These are phyloP conservation scores for Infundibulicybe gibba DNA, from an alignment of 768 basidiomycete genomes.

Conservation along the genomic window DNA sequence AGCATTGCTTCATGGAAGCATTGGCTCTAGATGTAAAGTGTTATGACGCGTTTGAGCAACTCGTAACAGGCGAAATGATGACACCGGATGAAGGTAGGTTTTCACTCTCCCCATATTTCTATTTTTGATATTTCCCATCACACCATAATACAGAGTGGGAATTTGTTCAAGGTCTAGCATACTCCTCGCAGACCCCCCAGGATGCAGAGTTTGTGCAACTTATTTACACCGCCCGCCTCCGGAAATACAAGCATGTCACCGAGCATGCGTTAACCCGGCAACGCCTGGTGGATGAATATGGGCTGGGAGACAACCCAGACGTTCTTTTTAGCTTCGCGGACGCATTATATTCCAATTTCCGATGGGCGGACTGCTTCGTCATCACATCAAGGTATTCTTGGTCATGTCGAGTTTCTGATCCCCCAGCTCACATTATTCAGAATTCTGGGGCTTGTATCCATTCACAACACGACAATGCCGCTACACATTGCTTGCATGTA, in stretches of 20 bases:
- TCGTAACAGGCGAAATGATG: constrained; percentile 95
- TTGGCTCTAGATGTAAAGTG: constrained; percentile 94
- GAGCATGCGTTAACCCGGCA: constrained; percentile 82
- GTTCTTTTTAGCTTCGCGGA: constrained; percentile 90
- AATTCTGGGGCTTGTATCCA: constrained; percentile 79
- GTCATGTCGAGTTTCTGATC: neutral
- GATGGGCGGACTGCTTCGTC: constrained; percentile 92
- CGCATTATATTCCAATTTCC: constrained; percentile 80
- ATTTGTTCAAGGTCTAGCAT: constrained; percentile 83
- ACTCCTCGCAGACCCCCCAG: constrained; percentile 77
- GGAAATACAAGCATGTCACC: constrained; percentile 82
- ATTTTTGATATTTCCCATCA: neutral
- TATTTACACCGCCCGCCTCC: constrained; percentile 87
- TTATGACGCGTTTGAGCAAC: constrained; percentile 90
- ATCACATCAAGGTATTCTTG: constrained; percentile 70
- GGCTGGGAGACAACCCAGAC: constrained; percentile 88
- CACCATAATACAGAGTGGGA: constrained; percentile 76
- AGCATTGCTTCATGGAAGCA: constrained; percentile 95
- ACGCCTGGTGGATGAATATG: constrained; percentile 79
- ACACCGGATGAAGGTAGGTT: constrained; percentile 87
- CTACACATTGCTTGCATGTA: constrained; percentile 98
- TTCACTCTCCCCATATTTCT: neutral
- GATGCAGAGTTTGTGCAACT: constrained; percentile 91
- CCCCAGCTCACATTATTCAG: constrained; percentile 32
- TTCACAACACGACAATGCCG: constrained; percentile 88